A percentile compares a stretch with the other conserved stretches of the same genome.
Evolutionary conservation across 139 green algal species (phyloP).

Genomic region (Medakamo hakoo): DNA sequence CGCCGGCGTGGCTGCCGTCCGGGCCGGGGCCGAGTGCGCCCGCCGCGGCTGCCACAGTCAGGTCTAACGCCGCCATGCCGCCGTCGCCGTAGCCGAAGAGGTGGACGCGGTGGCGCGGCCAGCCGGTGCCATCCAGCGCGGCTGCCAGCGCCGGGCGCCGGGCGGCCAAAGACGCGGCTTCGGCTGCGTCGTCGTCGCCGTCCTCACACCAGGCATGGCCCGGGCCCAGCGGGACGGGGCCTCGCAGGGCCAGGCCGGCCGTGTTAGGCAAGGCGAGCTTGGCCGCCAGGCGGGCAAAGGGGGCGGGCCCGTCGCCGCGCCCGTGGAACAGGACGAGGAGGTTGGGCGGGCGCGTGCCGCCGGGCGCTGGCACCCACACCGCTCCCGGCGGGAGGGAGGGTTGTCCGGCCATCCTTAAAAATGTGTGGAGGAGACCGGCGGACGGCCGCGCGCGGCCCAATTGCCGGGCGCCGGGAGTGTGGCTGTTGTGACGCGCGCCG

Average conservation of each 20-base stretch:
- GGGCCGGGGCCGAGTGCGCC: not conserved
- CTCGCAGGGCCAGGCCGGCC: not conserved
- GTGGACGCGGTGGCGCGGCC: not conserved
- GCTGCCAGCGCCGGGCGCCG: not conserved
- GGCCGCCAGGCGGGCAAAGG: not conserved
- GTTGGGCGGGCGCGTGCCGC: not conserved
- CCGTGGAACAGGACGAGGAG: not conserved
- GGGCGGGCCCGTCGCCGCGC: not conserved
- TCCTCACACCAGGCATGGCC: not conserved
- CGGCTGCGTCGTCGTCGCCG: constrained; percentile 1
- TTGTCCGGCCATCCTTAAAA: too few relatives aligned
- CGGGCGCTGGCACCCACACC: not conserved
- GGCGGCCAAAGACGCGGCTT: not conserved
- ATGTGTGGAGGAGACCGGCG: too few relatives aligned
- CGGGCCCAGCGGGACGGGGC: not conserved
- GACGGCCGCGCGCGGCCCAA: too few relatives aligned
- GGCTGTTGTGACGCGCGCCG: too few relatives aligned
- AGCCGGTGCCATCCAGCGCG: not conserved
- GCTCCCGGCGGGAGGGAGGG: too few relatives aligned
- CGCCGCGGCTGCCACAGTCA: not conserved
- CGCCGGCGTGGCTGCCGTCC: not conserved
- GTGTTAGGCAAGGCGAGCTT: not conserved
- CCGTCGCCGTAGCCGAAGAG: not conserved
- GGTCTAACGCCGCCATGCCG: not conserved
- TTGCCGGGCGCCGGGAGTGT: too few relatives aligned